phyloP scores from a whole-genome alignment of 2,329 filamentous ascomycete species.

The Niveomyces coronatus region DNA sequence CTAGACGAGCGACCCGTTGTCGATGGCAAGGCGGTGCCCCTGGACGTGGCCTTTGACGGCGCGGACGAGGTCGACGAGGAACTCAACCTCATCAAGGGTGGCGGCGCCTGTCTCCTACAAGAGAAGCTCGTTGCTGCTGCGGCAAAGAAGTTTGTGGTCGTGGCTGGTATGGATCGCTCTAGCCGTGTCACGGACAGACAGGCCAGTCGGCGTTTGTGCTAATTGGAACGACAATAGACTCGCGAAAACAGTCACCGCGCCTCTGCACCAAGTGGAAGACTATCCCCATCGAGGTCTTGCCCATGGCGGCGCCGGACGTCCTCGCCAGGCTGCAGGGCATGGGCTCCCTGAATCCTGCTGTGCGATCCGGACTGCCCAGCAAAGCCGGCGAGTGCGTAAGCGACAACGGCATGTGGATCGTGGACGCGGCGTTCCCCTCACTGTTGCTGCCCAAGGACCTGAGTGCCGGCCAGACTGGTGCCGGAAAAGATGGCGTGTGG shows the following conservation, averaged over 20 bases:
- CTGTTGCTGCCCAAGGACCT: constrained; percentile 54
- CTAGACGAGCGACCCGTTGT: constrained; percentile 60
- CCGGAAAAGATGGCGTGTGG: constrained; percentile 54
- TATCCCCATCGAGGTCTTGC: constrained; percentile 90
- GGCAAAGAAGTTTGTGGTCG: constrained; percentile 77
- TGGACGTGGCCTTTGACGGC: constrained; percentile 92
- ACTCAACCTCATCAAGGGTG: constrained; percentile 94
- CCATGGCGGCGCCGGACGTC: constrained; percentile 69
- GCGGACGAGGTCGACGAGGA: constrained; percentile 94
- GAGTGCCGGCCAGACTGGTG: constrained; percentile 36
- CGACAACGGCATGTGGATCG: constrained; percentile 59
- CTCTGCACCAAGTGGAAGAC: constrained; percentile 69
- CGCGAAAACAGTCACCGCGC: constrained; percentile 73
- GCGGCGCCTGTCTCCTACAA: constrained; percentile 93
- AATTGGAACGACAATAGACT: constrained; percentile 47
- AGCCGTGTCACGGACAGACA: neutral
- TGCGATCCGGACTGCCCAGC: constrained; percentile 61
- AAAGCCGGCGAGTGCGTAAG: constrained; percentile 70
- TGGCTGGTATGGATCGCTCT: constrained; percentile 51
- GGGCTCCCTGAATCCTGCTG: constrained; percentile 58
- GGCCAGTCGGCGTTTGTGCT: neutral
- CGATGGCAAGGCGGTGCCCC: constrained; percentile 31
- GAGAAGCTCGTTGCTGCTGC: constrained; percentile 89
- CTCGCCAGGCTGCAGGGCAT: constrained; percentile 61
- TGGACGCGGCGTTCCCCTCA: constrained; percentile 80